Evolutionary conservation across 306 rosid species (phyloP), one percentile per base, ranked within the genome.

Genomic region (Vigna hirtella): DNA sequence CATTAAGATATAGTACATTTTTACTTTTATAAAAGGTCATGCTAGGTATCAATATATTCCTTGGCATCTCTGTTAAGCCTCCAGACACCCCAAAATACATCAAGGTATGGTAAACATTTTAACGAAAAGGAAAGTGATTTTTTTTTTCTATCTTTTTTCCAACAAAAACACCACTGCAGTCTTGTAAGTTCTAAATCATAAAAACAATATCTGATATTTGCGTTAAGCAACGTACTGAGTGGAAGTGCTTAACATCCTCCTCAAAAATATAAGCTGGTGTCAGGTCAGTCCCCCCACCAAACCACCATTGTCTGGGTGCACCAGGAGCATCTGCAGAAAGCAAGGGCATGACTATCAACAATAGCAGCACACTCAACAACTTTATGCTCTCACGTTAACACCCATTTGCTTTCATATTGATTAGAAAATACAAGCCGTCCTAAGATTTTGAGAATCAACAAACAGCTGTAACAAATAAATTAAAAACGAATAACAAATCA

Each of bases 301-400:
- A 95, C 99, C 98, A 95, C 99, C 99, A 95, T 59, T 91, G 98
- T 85, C 91, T 89, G 10, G 99, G 99, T 50, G 99, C 98, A 81
- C 98, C 98, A 40, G 97, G 93, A 74, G 78, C 81, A 83, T 95
- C 99, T 95, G 90, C 80, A 75, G 32, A 82, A 86, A 56, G 56
- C 51, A 73, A 77, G 49, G 77, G 26, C 52, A 66, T 65, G 79
- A 80, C 49, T 22, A 55, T 76, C 28, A 76, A 56, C 45, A 58
- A 63, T 45, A 36, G 77, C 73, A 74, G 76, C 40, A 73, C 28
- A 58, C 61, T 24, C 45, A 24, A 66, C 67, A 77, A 52, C 10
- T 40, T 26, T 24, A 26, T 40, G 20, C 18, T 24, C 42, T 50
- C 15, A 50, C 15, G 73, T 50, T 76, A 6, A 50, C 53, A 34